phyloP scores from a whole-genome alignment of 2,329 filamentous ascomycete genomes.

The Penicillium sp. region DNA sequence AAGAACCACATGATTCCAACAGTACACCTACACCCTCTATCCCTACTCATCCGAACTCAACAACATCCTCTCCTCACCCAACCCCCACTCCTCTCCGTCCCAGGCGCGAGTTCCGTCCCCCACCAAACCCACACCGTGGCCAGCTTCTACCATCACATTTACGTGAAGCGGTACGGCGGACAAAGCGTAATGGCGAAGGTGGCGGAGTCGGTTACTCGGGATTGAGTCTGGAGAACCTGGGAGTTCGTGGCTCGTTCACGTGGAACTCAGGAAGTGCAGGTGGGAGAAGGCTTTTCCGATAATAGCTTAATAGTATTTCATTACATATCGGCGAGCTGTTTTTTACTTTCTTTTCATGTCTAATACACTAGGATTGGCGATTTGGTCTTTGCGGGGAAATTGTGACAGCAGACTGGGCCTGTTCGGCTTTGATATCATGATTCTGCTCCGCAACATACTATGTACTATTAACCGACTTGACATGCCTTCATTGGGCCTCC shows the following conservation, averaged over 20 bases:
- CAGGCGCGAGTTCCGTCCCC: slow-evolving; percentile 29
- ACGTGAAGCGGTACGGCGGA: slow-evolving; percentile 43
- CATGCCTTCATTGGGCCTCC: background rate
- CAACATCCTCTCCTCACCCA: slow-evolving; percentile 2
- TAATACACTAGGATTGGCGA: background rate
- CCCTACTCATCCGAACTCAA: slow-evolving; percentile 7
- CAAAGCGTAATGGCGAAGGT: slow-evolving; percentile 43
- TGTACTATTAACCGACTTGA: background rate
- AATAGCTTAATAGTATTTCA: background rate
- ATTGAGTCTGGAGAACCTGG: slow-evolving; percentile 40
- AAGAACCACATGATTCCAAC: slow-evolving; percentile 18
- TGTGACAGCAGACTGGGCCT: background rate
- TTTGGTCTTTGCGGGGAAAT: background rate
- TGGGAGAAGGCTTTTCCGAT: slow-evolving; percentile 40
- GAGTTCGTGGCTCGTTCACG: slow-evolving; percentile 36
- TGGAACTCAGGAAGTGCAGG: slow-evolving; percentile 37
- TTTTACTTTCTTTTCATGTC: slow-evolving; percentile 1
- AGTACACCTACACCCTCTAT: slow-evolving; percentile 11
- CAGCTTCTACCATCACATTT: slow-evolving; percentile 43
- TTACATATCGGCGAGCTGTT: background rate
- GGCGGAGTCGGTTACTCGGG: slow-evolving; percentile 43
- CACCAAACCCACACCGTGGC: slow-evolving; percentile 41
- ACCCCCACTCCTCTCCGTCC: slow-evolving; percentile 15
- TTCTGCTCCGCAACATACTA: background rate
- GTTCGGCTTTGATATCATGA: background rate